Evolutionary conservation across 140 eudicot species (phyloP).

Genomic region (Artemisia princeps): DNA sequence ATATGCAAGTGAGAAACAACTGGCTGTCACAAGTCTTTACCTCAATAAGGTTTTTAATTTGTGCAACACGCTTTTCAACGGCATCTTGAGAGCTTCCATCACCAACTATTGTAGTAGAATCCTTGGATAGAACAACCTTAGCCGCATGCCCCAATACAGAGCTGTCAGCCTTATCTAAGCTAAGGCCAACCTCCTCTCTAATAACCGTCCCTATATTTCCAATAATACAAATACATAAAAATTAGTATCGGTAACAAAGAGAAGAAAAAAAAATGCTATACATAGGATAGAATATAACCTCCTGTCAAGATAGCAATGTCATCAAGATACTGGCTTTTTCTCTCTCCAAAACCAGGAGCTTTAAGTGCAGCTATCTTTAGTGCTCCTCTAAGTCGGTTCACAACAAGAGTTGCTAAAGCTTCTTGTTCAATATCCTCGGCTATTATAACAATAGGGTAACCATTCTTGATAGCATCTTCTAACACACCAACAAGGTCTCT

Average conservation of each 20-base stretch:
- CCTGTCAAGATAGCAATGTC: slow-evolving; percentile 88
- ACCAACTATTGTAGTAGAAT: slow-evolving; percentile 73
- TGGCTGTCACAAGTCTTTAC: slow-evolving; percentile 24
- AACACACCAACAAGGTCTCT: slow-evolving; percentile 73
- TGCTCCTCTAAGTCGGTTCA: slow-evolving; percentile 78
- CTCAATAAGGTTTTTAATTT: slow-evolving; percentile 78
- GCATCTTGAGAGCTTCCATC: slow-evolving; percentile 86
- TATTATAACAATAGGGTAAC: slow-evolving; percentile 59
- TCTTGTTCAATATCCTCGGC: slow-evolving; percentile 98
- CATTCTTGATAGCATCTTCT: slow-evolving; percentile 80
- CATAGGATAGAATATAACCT: slow-evolving; percentile 36
- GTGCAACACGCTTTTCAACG: slow-evolving; percentile 68
- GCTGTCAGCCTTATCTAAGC: slow-evolving; percentile 72
- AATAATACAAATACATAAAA: background rate
- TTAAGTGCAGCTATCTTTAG: slow-evolving; percentile 83
- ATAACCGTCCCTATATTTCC: slow-evolving; percentile 64
- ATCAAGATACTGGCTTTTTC: slow-evolving; percentile 84
- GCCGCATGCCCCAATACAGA: slow-evolving; percentile 90
- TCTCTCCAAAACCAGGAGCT: slow-evolving; percentile 88
- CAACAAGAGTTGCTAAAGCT: slow-evolving; percentile 90
- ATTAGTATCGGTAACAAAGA: background rate
- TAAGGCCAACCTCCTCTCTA: slow-evolving; percentile 82
- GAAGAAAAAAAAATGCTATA: background rate
- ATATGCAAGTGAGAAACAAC: background rate
- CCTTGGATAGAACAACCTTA: slow-evolving; percentile 72